Conservation (phyloP, 73 alveolate species). For the Stentor roeselii region DNA sequence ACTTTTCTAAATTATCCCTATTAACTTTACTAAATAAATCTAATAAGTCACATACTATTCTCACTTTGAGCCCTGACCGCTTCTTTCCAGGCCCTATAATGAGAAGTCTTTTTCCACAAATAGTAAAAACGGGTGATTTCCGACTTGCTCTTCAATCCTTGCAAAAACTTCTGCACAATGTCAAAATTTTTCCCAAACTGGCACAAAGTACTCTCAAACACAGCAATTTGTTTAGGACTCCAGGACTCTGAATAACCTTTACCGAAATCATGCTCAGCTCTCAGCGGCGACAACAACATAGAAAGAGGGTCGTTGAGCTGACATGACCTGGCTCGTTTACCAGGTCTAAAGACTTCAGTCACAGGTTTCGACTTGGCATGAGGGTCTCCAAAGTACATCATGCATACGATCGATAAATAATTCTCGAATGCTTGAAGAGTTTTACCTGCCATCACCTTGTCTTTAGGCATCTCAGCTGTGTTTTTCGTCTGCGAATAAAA, state of each 20-base stretch:
- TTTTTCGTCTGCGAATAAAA: not conserved
- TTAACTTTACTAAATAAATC: too few species aligned
- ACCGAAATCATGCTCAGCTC: not conserved
- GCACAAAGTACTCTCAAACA: not conserved
- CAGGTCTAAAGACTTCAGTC: not conserved
- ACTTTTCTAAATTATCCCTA: too few species aligned
- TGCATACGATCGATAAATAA: not conserved
- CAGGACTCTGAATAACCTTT: not conserved
- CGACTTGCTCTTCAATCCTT: not conserved
- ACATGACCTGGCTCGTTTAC: not conserved
- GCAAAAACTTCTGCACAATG: not conserved
- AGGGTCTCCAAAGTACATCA: not conserved
- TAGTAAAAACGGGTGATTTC: not conserved
- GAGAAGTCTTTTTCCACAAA: conserved; percentile 4
- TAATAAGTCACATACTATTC: too few species aligned
- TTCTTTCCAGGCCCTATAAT: conserved; percentile 3
- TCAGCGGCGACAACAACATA: not conserved
- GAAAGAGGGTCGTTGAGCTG: not conserved
- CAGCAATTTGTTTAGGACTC: not conserved
- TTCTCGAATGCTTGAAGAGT: not conserved
- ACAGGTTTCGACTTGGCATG: not conserved
- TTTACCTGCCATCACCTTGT: not conserved
- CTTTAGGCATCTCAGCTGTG: not conserved
- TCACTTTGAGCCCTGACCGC: too few species aligned
- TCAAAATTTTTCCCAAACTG: not conserved